These are phyloP conservation scores for Stagonosporopsis chrysanthemi DNA, from an alignment of 2,329 filamentous ascomycete species.

Conservation along the genomic window DNA sequence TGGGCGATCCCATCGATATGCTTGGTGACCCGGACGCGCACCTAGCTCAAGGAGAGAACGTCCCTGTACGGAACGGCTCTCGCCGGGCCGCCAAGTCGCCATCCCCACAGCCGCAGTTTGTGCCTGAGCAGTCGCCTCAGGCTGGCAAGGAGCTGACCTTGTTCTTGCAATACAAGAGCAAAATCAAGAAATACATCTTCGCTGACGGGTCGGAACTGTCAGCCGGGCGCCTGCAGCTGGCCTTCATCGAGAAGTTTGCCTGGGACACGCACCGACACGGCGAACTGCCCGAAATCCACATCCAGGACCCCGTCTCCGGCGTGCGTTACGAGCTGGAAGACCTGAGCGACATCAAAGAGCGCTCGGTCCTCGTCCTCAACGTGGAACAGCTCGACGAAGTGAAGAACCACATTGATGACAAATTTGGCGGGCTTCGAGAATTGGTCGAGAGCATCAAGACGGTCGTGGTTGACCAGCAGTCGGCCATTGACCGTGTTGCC, in stretches of 20 bases:
- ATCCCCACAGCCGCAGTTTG: constrained; percentile 54
- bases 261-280: constrained; percentile 98
- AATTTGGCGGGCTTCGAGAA: constrained; percentile 78
- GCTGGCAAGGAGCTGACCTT: constrained; percentile 87
- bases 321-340: constrained; percentile 98
- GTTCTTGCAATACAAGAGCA: constrained; percentile 95
- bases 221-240: constrained; percentile 86
- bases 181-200: constrained; percentile 94
- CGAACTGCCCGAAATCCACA: constrained; percentile 95
- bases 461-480: constrained; percentile 82
- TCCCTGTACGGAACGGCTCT: constrained; percentile 42
- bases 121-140: constrained; percentile 69
- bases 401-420: constrained; percentile 94
- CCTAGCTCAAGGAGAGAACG: constrained; percentile 23
- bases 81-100: constrained; percentile 44
- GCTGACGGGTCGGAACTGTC: constrained; percentile 85
- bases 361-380: constrained; percentile 93
- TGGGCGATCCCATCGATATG: constrained; percentile 43
- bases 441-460: constrained; percentile 88
- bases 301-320: constrained; percentile 93
- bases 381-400: constrained; percentile 94
- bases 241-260: constrained; percentile 98
- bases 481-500: constrained; percentile 83
- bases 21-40: constrained; percentile 34
- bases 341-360: constrained; percentile 89